Percentiles rank a stretch among this genome's conserved stretches.
Conservation (phyloP, 106 monocot species). For the Acorus calamus region DNA sequence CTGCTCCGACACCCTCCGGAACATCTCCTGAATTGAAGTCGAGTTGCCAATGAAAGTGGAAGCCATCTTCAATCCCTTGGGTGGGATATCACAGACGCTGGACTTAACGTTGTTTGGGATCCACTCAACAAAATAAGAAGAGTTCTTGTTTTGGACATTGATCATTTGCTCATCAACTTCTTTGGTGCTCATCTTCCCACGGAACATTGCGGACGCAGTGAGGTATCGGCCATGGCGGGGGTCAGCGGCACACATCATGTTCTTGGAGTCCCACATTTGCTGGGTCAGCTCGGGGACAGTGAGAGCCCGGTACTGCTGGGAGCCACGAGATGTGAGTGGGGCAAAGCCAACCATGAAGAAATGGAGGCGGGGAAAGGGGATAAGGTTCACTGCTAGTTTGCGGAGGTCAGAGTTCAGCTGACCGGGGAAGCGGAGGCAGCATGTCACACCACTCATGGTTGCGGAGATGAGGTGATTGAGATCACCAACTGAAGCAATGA, state of each 20-base stretch:
- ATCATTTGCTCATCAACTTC: no score
- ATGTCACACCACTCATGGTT: slow-evolving; percentile 59
- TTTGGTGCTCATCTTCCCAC: neutral
- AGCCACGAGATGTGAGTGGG: slow-evolving; percentile 46
- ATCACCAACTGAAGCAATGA: slow-evolving; percentile 38
- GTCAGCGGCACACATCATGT: slow-evolving; percentile 70
- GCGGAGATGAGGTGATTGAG: slow-evolving; percentile 55
- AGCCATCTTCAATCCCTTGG: no score
- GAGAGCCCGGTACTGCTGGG: slow-evolving; percentile 55
- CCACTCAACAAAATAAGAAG: no score
- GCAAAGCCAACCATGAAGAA: slow-evolving; percentile 59
- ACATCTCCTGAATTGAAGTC: no score
- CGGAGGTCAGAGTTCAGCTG: slow-evolving; percentile 44
- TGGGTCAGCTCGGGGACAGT: slow-evolving; percentile 57
- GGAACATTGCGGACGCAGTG: slow-evolving; percentile 57
- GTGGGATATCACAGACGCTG: no score
- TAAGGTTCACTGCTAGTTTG: slow-evolving; percentile 36
- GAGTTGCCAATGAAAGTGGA: no score
- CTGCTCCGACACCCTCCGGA: slow-evolving; percentile 23
- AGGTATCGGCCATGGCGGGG: slow-evolving; percentile 54
- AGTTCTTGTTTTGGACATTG: no score
- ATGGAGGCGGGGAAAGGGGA: slow-evolving; percentile 39
- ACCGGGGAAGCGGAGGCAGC: slow-evolving; percentile 52
- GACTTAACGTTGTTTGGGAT: no score
- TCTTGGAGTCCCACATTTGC: slow-evolving; percentile 69